Evolutionary conservation across 495 filamentous ascomycete species (phyloP), one percentile per base, ranked within the genome.

Genomic region (Schizothecium vesticola): DNA sequence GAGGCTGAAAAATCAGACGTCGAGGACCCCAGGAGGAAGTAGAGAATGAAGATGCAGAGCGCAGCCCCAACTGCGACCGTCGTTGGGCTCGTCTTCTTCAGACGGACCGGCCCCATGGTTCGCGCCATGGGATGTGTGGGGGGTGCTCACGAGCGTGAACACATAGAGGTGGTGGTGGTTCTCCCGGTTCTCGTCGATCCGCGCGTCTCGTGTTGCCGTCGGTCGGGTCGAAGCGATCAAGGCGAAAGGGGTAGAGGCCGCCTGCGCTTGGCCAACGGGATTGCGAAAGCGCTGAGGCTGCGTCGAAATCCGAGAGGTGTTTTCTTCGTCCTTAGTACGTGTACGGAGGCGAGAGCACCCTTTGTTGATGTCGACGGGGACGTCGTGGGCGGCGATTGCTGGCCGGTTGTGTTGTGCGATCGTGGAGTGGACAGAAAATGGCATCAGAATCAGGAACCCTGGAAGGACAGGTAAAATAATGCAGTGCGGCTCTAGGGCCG

Each of bases 41-140:
- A 81, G 56, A 86, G 73, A 68, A 86, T 85, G 73, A 85, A 82
- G 61, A 87, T 77, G 72, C 80, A 83, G 21, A 87, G 77, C 29
- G 79, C 78, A 29, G 74, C 78, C 65, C 84, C 84, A 70, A 86
- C 73, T 28, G 77, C 71, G 43, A 87, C 70, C 26, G 85, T 87
- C 56, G 82, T 58, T 64, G 85, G 81, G 75, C 77, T 86, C 69
- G 83, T 79, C 79, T 80, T 85, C 78, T 82, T 83, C 65, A 87
- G 78, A 76, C 85, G 83, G 74, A 85, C 82, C 69, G 85, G 78
- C 77, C 84, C 84, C 81, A 86, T 75, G 70, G 82, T 79, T 73
- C 82, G 81, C 78, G 81, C 81, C 82, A 84, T 74, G 76, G 78
- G 69, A 66, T 69, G 43, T 56, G 71, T 72, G 59, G 61, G 65